These are phyloP conservation scores for Geranium incanum DNA, from an alignment of 441 rosid species.

Conservation along the genomic window DNA sequence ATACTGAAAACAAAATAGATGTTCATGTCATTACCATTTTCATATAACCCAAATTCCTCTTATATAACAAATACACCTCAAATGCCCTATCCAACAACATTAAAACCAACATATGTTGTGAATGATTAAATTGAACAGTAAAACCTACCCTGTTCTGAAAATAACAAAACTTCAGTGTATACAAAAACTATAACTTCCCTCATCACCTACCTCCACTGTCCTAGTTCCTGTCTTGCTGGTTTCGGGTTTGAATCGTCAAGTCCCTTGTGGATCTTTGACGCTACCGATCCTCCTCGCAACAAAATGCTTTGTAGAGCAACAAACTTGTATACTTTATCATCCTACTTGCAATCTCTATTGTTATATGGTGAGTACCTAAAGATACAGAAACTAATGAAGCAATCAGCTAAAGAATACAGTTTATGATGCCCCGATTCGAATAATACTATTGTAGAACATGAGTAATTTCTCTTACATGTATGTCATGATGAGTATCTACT, in stretches of 20 bases:
- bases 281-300: neutral
- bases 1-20: no score
- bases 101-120: neutral
- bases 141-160: no score
- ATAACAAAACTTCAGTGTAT: neutral
- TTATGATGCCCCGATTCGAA: no score
- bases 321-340: neutral
- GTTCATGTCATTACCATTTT: no score
- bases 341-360: neutral
- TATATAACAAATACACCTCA: no score
- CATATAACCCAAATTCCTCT: no score
- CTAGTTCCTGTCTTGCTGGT: neutral
- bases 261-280: neutral
- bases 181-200: neutral
- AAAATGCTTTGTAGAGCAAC: neutral
- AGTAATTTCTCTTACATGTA: slow-evolving; percentile 9
- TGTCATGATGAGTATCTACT: slow-evolving; percentile 12
- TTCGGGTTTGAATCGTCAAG: neutral
- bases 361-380: neutral
- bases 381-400: neutral
- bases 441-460: no score
- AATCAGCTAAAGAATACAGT: neutral
- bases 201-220: neutral
- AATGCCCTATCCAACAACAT: no score
- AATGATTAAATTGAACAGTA: neutral